Percentiles rank a stretch among this genome's conserved stretches.
phyloP scores from a whole-genome alignment of 805 yeast species.

The Saccharomycopsis schoenii region DNA sequence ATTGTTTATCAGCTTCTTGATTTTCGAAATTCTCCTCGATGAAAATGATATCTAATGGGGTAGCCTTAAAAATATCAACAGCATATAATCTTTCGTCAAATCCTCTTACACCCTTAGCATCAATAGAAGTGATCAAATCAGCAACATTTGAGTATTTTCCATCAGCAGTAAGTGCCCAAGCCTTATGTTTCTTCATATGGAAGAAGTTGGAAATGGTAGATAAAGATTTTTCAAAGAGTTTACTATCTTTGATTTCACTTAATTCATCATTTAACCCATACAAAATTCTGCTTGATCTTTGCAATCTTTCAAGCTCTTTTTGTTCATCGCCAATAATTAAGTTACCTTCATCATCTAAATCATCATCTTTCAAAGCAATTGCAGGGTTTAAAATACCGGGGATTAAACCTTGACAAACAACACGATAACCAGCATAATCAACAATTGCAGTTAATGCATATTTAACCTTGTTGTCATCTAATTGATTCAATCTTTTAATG shows the following conservation, averaged over 20 bases:
- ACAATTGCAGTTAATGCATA: conserved; percentile 76
- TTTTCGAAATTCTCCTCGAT: conserved; percentile 45
- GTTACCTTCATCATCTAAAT: conserved; percentile 30
- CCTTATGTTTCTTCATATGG: conserved; percentile 65
- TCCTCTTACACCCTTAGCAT: conserved; percentile 79
- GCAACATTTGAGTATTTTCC: conserved; percentile 29
- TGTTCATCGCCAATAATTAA: conserved; percentile 23
- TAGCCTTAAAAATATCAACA: conserved; percentile 72
- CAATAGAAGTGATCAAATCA: conserved; percentile 59
- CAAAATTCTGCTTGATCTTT: conserved; percentile 39
- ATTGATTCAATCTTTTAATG: conserved; percentile 54
- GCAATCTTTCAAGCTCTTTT: conserved; percentile 26
- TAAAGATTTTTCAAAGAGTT: conserved; percentile 46
- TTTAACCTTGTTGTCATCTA: conserved; percentile 53
- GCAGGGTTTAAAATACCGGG: conserved; percentile 68
- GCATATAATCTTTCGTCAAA: conserved; percentile 77
- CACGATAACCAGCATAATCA: conserved; percentile 82
- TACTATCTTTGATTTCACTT: conserved; percentile 38
- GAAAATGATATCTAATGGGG: conserved; percentile 79
- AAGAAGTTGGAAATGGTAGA: conserved; percentile 57
- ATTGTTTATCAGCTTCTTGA: conserved; percentile 35
- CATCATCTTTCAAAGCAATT: conserved; percentile 30
- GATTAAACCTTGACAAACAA: conserved; percentile 89
- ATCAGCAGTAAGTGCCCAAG: conserved; percentile 29
- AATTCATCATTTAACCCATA: conserved; percentile 69